Conservation (phyloP, 2,329 filamentous ascomycete species). For the Exserohilum turcica region DNA sequence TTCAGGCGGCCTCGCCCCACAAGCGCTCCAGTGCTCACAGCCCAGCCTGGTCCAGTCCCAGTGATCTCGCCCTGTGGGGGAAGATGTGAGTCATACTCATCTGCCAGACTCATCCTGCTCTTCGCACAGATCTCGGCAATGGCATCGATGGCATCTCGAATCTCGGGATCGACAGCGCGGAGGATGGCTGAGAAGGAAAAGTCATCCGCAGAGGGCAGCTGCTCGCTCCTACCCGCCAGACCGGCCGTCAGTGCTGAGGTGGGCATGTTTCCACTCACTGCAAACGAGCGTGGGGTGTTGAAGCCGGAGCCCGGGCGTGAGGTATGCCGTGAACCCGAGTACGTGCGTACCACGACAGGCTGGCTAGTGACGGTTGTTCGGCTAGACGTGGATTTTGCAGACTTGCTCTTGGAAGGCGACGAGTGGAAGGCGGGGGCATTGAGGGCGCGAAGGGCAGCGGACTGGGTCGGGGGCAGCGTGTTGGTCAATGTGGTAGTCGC, state of each 20-base stretch:
- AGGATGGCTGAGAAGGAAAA: constrained; percentile 63
- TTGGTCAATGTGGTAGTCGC: constrained; percentile 46
- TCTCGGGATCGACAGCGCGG: constrained; percentile 62
- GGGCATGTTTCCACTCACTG: constrained; percentile 36
- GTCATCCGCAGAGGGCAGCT: constrained; percentile 55
- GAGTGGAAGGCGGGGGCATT: constrained; percentile 47
- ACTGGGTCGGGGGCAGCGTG: constrained; percentile 45
- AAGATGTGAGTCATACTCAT: constrained; percentile 66
- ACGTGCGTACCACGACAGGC: constrained; percentile 52
- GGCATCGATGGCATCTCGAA: constrained; percentile 62
- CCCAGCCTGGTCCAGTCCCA: constrained; percentile 33
- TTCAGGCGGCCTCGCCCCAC: constrained; percentile 40
- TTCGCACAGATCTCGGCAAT: constrained; percentile 68
- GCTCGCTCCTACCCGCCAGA: constrained; percentile 33
- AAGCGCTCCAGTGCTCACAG: constrained; percentile 35
- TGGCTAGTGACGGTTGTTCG: constrained; percentile 49
- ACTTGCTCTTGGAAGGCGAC: constrained; percentile 37
- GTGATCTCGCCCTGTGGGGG: constrained; percentile 65
- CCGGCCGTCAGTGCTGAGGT: constrained; percentile 40
- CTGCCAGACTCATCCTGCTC: constrained; percentile 64
- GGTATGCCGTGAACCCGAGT: constrained; percentile 43
- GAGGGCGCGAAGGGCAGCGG: constrained; percentile 46
- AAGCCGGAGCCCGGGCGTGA: constrained; percentile 43
- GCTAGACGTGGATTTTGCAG: constrained; percentile 47
- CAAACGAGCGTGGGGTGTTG: constrained; percentile 39